Evolutionary conservation across 208 protist species (phyloP), one percentile per base, ranked within the genome.

Genomic region (Trypanosoma melophagium): DNA sequence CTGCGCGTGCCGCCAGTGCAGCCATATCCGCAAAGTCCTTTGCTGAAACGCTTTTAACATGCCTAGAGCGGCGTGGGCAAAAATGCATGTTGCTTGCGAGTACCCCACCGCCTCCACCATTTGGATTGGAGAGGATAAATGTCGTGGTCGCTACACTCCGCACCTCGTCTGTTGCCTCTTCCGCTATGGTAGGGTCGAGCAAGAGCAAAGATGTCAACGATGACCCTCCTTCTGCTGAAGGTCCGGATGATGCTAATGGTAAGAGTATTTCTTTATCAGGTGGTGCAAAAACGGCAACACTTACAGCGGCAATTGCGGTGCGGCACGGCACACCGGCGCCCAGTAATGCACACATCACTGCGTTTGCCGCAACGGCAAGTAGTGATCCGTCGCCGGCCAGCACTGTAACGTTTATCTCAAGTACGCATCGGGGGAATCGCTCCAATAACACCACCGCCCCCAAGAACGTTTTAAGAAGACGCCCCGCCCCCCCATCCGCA

Each of bases 251-350:
- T 7, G 64, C 12, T 22, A 25, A 35, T 25, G 19, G 28, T 14
- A 35, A 40, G 19, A 59, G 19, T 24, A 24, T 10, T 24, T 41
- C 66, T 25, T 58, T 41, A 52, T 28, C 19, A 3, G 54, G 63
- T 45, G 21, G 16, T 81, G 24, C 42, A 45, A 53, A 65, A 16
- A 66, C 76, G 1, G 76, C 70, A 7, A 95, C 61, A 25, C 61
- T 77, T 4, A 93, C 82, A 0, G 92, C 92, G 0, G 89, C 89
- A 50, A 92, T 71, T n/a, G 86, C 91, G 9, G 83, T 94, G 28
- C 83, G 85, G 60, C 91, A 92, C 52, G 90, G 81, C 44, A 95
- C 58, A 12, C 90, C 90, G 41, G 86, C 88, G 24, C 95, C 89
- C 12, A 96, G 69, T n/a, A 95, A 58, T 42, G 90, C 89, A 49